Conservation (phyloP, 2,329 filamentous ascomycete genomes). For the Corynespora cassiicola region DNA sequence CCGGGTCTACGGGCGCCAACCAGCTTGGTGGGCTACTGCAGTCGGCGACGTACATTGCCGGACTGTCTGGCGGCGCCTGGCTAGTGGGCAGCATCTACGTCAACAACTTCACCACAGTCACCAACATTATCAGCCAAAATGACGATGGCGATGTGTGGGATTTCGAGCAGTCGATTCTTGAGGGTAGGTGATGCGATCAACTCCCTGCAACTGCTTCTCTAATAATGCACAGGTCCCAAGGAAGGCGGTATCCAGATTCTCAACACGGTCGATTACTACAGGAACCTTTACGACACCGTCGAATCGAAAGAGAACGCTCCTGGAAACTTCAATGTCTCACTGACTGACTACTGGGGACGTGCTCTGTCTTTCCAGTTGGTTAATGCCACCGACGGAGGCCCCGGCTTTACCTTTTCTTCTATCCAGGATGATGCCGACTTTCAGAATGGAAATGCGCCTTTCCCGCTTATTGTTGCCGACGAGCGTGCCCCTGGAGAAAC, state of each 20-base stretch:
- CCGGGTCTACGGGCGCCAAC: slow-evolving; percentile 65
- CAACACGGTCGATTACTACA: slow-evolving; percentile 67
- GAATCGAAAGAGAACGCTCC: slow-evolving; percentile 67
- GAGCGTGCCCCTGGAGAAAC: slow-evolving; percentile 67
- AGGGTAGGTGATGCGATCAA: slow-evolving; percentile 44
- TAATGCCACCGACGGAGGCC: slow-evolving; percentile 75
- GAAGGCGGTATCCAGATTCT: slow-evolving; percentile 60
- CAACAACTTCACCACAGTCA: slow-evolving; percentile 78
- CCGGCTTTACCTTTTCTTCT: slow-evolving; percentile 82
- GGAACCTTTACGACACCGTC: slow-evolving; percentile 64
- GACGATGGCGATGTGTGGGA: slow-evolving; percentile 64
- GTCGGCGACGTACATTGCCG: slow-evolving; percentile 79
- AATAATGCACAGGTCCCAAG: slow-evolving; percentile 51
- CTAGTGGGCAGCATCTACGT: slow-evolving; percentile 79
- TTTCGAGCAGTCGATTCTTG: slow-evolving; percentile 67
- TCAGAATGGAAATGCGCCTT: slow-evolving; percentile 66
- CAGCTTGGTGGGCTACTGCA: slow-evolving; percentile 84
- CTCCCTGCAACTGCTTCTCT: slow-evolving; percentile 4
- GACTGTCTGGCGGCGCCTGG: slow-evolving; percentile 85
- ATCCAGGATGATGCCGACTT: slow-evolving; percentile 71
- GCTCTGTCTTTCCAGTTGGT: slow-evolving; percentile 87
- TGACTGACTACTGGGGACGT: slow-evolving; percentile 90
- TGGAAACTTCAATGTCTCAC: slow-evolving; percentile 67
- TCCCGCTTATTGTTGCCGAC: slow-evolving; percentile 77
- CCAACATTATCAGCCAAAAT: slow-evolving; percentile 58